phyloP scores from a whole-genome alignment of 1,139 yeast genomes.

The Kazachstania sp. region DNA sequence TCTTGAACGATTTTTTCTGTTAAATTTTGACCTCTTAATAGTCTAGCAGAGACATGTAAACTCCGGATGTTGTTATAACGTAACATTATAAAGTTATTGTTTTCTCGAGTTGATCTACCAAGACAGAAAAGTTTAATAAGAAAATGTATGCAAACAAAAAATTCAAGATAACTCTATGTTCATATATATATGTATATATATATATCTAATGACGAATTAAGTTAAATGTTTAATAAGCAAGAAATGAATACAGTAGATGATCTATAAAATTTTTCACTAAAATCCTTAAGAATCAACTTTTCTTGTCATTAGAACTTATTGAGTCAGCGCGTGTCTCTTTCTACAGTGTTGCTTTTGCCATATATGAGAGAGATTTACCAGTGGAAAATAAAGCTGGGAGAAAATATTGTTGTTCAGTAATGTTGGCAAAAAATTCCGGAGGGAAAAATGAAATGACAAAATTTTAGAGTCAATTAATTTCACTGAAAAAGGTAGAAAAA shows the following conservation, averaged over 20 bases:
- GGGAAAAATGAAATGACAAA: too few relatives aligned
- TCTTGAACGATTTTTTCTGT: constrained; percentile 93
- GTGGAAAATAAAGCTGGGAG: too few relatives aligned
- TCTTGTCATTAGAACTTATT: too few relatives aligned
- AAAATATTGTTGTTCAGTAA: too few relatives aligned
- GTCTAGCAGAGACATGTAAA: constrained; percentile 11
- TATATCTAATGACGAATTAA: not conserved
- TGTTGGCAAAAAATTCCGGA: too few relatives aligned
- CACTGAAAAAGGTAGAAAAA: too few relatives aligned
- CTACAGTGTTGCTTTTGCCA: not conserved
- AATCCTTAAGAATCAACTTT: too few relatives aligned
- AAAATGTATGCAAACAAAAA: too few relatives aligned
- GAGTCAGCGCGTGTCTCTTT: not conserved
- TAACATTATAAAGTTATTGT: not conserved
- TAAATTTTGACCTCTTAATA: constrained; percentile 53
- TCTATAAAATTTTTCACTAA: not conserved
- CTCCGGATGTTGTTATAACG: constrained; percentile 8
- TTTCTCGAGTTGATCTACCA: too few relatives aligned
- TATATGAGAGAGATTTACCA: too few relatives aligned
- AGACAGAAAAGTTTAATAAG: too few relatives aligned
- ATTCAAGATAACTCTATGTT: not conserved
- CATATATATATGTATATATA: not conserved
- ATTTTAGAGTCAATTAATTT: too few relatives aligned
- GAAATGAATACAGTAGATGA: not conserved
- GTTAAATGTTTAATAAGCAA: not conserved